These are phyloP conservation scores for Phaseolus lunatus DNA, from an alignment of 306 rosid species.

Conservation along the genomic window DNA sequence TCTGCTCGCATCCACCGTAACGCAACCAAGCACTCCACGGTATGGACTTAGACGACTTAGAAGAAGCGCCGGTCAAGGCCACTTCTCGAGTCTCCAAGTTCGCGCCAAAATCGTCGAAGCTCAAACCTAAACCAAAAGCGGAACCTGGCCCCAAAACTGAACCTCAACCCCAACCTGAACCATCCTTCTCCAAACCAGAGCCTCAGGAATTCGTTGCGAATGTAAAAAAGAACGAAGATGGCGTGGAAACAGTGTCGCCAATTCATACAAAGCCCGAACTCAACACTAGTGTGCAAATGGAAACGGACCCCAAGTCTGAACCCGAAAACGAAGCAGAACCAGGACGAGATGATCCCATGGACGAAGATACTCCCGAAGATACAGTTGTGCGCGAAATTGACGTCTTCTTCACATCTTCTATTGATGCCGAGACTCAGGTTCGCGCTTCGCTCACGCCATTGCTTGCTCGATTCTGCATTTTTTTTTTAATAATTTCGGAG, in stretches of 20 bases:
- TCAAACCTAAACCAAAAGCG: slow-evolving; percentile 58
- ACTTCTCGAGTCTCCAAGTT: slow-evolving; percentile 66
- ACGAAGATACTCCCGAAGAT: slow-evolving; percentile 63
- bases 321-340: slow-evolving; percentile 38
- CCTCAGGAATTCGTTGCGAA: slow-evolving; percentile 41
- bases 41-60: slow-evolving; percentile 89
- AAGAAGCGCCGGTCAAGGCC: slow-evolving; percentile 47
- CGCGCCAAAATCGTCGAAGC: slow-evolving; percentile 71
- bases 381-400: slow-evolving; percentile 84
- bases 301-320: slow-evolving; percentile 47
- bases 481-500: background rate
- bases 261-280: slow-evolving; percentile 41
- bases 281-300: slow-evolving; percentile 55
- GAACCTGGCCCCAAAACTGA: slow-evolving; percentile 44
- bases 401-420: slow-evolving; percentile 68
- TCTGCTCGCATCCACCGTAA: background rate
- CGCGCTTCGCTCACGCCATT: background rate
- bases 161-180: slow-evolving; percentile 19
- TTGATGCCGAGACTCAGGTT: slow-evolving; percentile 66
- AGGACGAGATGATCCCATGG: slow-evolving; percentile 59
- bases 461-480: background rate
- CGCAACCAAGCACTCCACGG: too few species aligned
- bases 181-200: slow-evolving; percentile 48
- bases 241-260: slow-evolving; percentile 6
- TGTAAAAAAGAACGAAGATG: slow-evolving; percentile 49